phyloP scores from a whole-genome alignment of 768 basidiomycete species.

The Tephrocybe rancida region DNA sequence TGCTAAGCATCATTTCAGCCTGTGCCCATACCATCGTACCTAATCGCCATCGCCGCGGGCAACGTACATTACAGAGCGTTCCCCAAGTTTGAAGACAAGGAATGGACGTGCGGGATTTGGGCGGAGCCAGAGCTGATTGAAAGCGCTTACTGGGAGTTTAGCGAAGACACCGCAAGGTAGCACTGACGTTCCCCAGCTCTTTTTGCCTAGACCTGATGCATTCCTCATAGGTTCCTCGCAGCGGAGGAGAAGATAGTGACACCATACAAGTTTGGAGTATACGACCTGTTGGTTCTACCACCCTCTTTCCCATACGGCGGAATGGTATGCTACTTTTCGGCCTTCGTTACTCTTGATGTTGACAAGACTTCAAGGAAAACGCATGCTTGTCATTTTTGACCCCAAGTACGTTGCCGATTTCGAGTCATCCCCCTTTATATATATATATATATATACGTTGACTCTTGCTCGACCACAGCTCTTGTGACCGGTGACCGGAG shows the following conservation, averaged over 20 bases:
- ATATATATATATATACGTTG: slow-evolving; percentile 1
- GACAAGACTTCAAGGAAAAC: slow-evolving; percentile 66
- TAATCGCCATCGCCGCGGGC: slow-evolving; percentile 90
- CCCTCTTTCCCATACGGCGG: slow-evolving; percentile 94
- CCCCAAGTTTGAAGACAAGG: slow-evolving; percentile 54
- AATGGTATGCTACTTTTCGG: slow-evolving; percentile 53
- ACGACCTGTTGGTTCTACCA: slow-evolving; percentile 87
- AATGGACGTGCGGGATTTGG: slow-evolving; percentile 90
- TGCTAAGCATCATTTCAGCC: slow-evolving; percentile 43
- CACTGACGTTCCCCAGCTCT: background rate
- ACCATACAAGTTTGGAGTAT: slow-evolving; percentile 83
- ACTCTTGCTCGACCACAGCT: slow-evolving; percentile 38
- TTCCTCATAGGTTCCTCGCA: slow-evolving; percentile 61
- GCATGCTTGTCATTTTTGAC: slow-evolving; percentile 87
- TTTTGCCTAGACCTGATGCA: background rate
- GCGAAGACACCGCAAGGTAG: slow-evolving; percentile 81
- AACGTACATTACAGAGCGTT: slow-evolving; percentile 78
- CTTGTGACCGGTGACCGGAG: slow-evolving; percentile 86
- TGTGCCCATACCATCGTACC: slow-evolving; percentile 85
- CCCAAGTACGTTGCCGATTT: slow-evolving; percentile 61
- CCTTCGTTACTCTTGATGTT: slow-evolving; percentile 1
- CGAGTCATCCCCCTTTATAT: background rate
- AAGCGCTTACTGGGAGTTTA: slow-evolving; percentile 84
- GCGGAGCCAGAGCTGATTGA: slow-evolving; percentile 86
- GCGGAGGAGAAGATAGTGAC: slow-evolving; percentile 76